Evolutionary conservation across 257 asterid species (phyloP), one percentile per base, ranked within the genome.

Genomic region (Forsythia suspensa): DNA sequence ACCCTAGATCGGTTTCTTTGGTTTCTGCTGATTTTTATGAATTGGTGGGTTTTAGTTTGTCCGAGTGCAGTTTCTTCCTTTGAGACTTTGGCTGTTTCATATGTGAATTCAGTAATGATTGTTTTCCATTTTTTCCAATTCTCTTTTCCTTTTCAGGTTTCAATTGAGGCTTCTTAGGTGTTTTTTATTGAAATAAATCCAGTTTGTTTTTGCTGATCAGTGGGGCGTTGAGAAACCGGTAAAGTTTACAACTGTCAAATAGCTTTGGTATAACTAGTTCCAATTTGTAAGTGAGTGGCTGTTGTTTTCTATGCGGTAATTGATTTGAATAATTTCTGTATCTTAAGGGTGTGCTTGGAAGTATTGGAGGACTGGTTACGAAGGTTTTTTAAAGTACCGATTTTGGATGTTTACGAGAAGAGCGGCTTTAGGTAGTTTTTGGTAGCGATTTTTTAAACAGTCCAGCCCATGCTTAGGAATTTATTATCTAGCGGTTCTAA

Each of bases 1-100:
- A 48, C 72, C 86, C 80, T 80, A 70, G 78, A 70, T 75, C 63
- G 10, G 65, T 46, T 21, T 61, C 46, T 59, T 52, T 16, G 38
- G 36, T 43, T 59, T 69, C 20, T 38, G 29, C 37, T 44, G 5
- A 4, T 73, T 39, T 20, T n/a, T 48, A 2, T n/a, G 39, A 70
- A 6, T 29, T 57, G 46, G 76, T 80, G 37, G 72, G 39, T 29
- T 68, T 46, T 8, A 65, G 61, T 43, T 76, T 77, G 41, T 65
- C 78, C 73, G 61, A 61, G 70, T 71, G 43, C 63, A 13, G 74
- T 40, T 77, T 77, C 40, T 44, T 75, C 29, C 51, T 29, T 29
- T 29, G 34, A 29, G 34, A 4, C 6, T 40, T 40, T 4, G 6
- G 42, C 59, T 15, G 20, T 4, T 48, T 48, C 59, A 48, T 48